Percentiles rank a stretch among this genome's conserved stretches.
Conservation (phyloP, 495 filamentous ascomycete genomes). For the Penicillium lagena region DNA sequence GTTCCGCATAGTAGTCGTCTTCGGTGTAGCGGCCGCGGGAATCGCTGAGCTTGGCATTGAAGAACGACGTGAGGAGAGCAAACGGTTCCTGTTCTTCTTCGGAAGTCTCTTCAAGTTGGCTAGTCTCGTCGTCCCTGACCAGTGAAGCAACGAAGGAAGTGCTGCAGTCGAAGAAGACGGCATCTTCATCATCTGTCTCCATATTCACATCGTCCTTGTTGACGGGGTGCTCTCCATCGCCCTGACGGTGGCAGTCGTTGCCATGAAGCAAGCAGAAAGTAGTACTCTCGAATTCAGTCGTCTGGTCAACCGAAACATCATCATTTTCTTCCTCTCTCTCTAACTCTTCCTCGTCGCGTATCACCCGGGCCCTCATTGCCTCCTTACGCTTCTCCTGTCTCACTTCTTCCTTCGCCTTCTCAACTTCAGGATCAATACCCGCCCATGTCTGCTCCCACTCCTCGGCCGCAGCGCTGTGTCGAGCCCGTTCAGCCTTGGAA, state of each 20-base stretch:
- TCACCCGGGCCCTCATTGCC: constrained; percentile 7
- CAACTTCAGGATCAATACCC: constrained; percentile 4
- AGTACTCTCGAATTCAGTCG: neutral
- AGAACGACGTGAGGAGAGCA: constrained; percentile 16
- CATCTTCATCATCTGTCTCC: neutral
- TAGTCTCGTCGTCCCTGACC: neutral
- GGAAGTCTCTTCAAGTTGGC: neutral
- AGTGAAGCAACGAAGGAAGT: too few species aligned
- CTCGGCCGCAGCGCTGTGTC: constrained; percentile 5
- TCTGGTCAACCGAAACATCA: neutral
- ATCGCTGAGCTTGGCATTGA: constrained; percentile 17
- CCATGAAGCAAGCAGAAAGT: neutral
- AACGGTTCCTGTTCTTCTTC: constrained; percentile 1
- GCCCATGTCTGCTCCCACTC: constrained; percentile 9
- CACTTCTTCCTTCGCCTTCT: constrained; percentile 6
- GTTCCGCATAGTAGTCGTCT: constrained; percentile 18
- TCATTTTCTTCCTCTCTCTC: neutral
- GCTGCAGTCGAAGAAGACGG: too few species aligned
- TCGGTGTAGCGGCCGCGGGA: constrained; percentile 14
- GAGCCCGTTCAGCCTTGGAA: constrained; percentile 15
- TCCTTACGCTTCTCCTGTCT: constrained; percentile 4
- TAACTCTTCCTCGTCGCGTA: constrained; percentile 5
- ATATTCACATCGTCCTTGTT: neutral
- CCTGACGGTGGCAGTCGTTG: neutral
- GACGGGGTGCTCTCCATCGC: neutral